Conservation (phyloP, 1,284 basidiomycete species). For the Ustilago trichophora region DNA sequence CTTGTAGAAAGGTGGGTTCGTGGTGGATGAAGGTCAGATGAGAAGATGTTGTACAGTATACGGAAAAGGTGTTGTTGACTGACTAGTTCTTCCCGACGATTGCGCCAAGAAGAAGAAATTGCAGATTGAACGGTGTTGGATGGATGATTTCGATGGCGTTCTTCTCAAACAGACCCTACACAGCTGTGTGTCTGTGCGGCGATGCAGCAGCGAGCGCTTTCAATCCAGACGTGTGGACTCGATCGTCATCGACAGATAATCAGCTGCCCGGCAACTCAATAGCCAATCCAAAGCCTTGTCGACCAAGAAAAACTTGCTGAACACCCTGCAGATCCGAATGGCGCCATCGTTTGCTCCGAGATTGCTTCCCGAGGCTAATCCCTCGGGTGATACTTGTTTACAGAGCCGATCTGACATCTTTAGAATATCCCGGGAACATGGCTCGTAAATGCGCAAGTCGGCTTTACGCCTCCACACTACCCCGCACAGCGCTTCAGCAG, state of each 20-base stretch:
- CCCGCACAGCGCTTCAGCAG: too few relatives aligned
- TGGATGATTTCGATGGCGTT: conserved; percentile 4
- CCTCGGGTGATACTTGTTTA: not conserved
- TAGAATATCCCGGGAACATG: not conserved
- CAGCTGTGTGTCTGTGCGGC: conserved; percentile 14
- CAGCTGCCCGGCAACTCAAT: conserved; percentile 6
- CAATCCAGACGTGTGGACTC: conserved; percentile 8
- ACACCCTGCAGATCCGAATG: conserved; percentile 10
- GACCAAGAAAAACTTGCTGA: too few relatives aligned
- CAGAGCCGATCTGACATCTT: not conserved
- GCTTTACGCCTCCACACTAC: not conserved
- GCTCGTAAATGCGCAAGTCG: not conserved
- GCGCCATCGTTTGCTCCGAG: conserved; percentile 13
- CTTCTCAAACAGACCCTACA: conserved; percentile 7
- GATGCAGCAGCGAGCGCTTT: too few relatives aligned
- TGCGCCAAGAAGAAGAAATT: conserved; percentile 3
- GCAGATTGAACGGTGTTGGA: not conserved
- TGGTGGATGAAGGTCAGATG: not conserved
- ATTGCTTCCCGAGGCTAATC: not conserved
- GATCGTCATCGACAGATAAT: conserved; percentile 9
- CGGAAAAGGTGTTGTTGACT: too few relatives aligned
- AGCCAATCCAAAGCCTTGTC: conserved; percentile 4
- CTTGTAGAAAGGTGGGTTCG: not conserved
- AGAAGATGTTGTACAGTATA: too few relatives aligned
- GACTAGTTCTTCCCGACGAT: too few relatives aligned